Percentiles rank a stretch among this genome's conserved stretches.
phyloP scores from a whole-genome alignment of 2,329 filamentous ascomycete species.

The Ophiostoma himal-ulmi region DNA sequence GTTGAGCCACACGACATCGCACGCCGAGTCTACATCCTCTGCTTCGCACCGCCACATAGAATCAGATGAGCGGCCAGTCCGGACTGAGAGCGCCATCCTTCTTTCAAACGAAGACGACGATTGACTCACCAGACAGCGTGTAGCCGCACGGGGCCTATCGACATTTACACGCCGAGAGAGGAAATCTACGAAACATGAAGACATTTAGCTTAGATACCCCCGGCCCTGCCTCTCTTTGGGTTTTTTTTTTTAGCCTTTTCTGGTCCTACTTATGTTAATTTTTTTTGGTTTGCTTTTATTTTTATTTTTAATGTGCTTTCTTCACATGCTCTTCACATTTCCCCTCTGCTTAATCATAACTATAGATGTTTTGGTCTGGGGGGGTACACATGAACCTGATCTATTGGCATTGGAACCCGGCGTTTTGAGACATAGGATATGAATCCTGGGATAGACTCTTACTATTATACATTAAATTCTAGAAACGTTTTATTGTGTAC shows the following conservation, averaged over 20 bases:
- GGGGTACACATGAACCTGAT: neutral
- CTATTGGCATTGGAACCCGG: neutral
- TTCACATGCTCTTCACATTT: neutral
- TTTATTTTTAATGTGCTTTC: neutral
- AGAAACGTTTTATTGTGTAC: neutral
- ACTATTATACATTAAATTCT: neutral
- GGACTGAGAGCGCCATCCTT: slow-evolving; percentile 19
- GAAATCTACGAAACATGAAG: slow-evolving; percentile 1
- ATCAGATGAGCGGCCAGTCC: neutral
- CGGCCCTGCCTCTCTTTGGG: neutral
- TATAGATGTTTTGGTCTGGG: neutral
- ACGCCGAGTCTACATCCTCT: neutral
- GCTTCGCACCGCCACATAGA: neutral
- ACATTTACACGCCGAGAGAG: neutral
- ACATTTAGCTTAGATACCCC: slow-evolving; percentile 1
- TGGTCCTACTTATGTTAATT: neutral
- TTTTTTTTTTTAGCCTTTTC: neutral
- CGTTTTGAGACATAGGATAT: slow-evolving; percentile 5
- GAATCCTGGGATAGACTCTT: neutral
- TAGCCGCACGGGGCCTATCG: neutral
- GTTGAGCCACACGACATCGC: neutral
- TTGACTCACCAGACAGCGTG: neutral
- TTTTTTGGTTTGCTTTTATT: neutral
- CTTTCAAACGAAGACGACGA: slow-evolving; percentile 9
- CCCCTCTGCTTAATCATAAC: neutral